Evolutionary conservation across 345 rosid species (phyloP), one percentile per base, ranked within the genome.

Genomic region (Cardiospermum halicacabum): DNA sequence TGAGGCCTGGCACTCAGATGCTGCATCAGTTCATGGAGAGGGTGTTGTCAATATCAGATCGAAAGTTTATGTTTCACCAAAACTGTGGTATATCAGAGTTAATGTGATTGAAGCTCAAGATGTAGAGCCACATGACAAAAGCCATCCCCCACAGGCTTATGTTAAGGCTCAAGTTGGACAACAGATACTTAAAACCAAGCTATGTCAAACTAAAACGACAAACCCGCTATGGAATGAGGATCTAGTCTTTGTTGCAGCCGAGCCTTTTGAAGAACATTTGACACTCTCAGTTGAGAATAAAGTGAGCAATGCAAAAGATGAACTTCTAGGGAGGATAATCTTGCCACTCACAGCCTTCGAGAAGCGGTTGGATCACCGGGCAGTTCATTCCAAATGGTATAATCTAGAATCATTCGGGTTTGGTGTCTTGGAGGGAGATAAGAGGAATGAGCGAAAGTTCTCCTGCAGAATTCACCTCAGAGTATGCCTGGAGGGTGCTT

Each of bases 81-180:
- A 92, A 65, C 71, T 92, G 1, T 92, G 98, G 98, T 92, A 89
- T 68, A 71, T 92, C 18, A 69, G 92, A 63, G 92, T 92, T 69
- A 92, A 89, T 64, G 91, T 92, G 25, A 92, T 92, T 10, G 98
- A 89, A 75, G 96, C 95, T 27, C 98, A 92, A 67, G 98, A 92
- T 60, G 72, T 83, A 8, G 91, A 78, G 75, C 82, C 98, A 15
- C 77, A 75, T 18, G 96, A 85, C 53, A 79, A 76, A 65, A 66
- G 85, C 69, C 95, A 81, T 32, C 49, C 78, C 1, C 96, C 96
- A 48, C 92, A 89, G 76, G 92, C 83, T 63, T 84, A 84, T 10
- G 95, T 84, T 22, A 87, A 92, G 65, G 92, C 80, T 64, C 91
- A 87, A 8, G 75, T 92, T 60, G 98, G 98, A 65, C 81, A 80